Evolutionary conservation across 2,329 filamentous ascomycete species (phyloP).

Genomic region (Fusarium graminum): DNA sequence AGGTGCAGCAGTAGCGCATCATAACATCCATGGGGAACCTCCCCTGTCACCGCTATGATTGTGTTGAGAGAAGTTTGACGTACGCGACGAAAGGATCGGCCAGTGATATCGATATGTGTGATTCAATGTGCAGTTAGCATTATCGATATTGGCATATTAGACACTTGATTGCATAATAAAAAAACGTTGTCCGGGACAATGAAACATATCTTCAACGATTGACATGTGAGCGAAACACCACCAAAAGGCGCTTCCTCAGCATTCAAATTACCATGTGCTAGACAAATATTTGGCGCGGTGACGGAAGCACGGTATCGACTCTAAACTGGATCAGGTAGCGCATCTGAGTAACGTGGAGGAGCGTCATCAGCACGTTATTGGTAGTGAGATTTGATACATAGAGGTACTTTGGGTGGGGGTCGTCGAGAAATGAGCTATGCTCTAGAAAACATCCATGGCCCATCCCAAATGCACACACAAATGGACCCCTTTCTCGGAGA

Average conservation of each 20-base stretch:
- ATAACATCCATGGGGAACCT: constrained; percentile 14
- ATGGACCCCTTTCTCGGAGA: constrained; percentile 25
- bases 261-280: constrained; percentile 38
- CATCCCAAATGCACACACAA: constrained; percentile 1
- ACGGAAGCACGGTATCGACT: constrained; percentile 16
- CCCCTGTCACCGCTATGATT: constrained; percentile 20
- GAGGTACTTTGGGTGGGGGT: constrained; percentile 34
- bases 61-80: constrained; percentile 10
- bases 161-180: neutral
- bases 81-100: constrained; percentile 29
- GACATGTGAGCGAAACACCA: neutral
- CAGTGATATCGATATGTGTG: constrained; percentile 37
- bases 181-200: neutral
- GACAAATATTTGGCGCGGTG: constrained; percentile 23
- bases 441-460: constrained; percentile 22
- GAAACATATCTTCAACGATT: constrained; percentile 3
- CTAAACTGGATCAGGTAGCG: constrained; percentile 40
- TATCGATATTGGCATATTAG: neutral
- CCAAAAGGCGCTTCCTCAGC: constrained; percentile 26
- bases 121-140: constrained; percentile 14
- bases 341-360: constrained; percentile 10
- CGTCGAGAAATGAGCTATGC: constrained; percentile 44
- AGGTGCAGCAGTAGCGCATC: constrained; percentile 27
- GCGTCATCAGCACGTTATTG: constrained; percentile 31
- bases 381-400: constrained; percentile 4